Base-by-base conservation (phyloP, 768 basidiomycete species). In the Polyporus arcularius region DNA sequence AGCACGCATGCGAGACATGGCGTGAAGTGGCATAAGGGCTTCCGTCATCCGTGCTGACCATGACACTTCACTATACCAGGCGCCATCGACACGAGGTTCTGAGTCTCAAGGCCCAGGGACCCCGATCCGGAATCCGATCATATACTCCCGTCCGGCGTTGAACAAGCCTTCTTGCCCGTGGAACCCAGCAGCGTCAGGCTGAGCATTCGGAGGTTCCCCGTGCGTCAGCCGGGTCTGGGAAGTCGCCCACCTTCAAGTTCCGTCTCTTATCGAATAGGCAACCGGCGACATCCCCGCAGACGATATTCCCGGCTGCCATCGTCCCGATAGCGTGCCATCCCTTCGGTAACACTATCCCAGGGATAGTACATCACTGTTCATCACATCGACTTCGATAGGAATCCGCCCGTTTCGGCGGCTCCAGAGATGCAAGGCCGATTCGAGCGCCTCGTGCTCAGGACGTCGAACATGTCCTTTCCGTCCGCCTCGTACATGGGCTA, bases 391-490 rank as follows among this genome's bases (percentile, higher is more conserved):
- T 59, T 53, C 56, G 62, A 63, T 56, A 57, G 55, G 65, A 55
- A 54, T 55, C 64, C 62, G 58, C 53, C 55, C 32, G 31, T 60
- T 55, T 26, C 35, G 16, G 39, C 54, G 49, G 60, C 59, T 58
- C 47, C 57, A 48, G 57, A 67, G 67, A 68, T 70, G 56, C 56
- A 64, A 57, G 59, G 61, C 65, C 68, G 68, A 71, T 71, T 68
- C 62, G 48, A 55, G 61, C 62, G 65, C 67, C 67, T 68, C 62
- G 65, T 67, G 67, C 54, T 46, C 30, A 38, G 39, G 55, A 57
- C 48, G 53, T 62, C 62, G 40, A 54, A 60, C 65, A 68, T 64
- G 61, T 58, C 62, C 58, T 53, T 64, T 63, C 63, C 65, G 64
- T 51, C 56, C 60, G 46, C 57, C 43, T 60, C 53, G 53, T 58